Evolutionary conservation across 768 basidiomycete genomes (phyloP).

Genomic region (Lentinula sp.): DNA sequence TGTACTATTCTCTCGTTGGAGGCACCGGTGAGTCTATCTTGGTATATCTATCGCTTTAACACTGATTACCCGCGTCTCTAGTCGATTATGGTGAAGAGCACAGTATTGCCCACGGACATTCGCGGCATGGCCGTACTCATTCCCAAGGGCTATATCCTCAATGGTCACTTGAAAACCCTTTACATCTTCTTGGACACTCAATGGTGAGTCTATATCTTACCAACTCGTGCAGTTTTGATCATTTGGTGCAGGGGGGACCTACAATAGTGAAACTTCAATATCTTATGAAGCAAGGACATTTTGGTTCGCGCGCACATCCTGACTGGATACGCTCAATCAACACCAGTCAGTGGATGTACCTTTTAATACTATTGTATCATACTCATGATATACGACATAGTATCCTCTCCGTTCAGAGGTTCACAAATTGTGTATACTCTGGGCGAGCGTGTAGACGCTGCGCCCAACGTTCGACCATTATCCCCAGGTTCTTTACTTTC

Average conservation of each 20-base stretch:
- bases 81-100: slow-evolving; percentile 46
- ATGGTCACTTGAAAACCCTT: slow-evolving; percentile 35
- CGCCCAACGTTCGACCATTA: slow-evolving; percentile 33
- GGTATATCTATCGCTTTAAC: neutral
- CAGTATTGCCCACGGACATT: slow-evolving; percentile 28
- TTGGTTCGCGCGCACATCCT: slow-evolving; percentile 29
- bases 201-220: slow-evolving; percentile 22
- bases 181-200: slow-evolving; percentile 48
- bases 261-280: slow-evolving; percentile 42
- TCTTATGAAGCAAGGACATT: slow-evolving; percentile 34
- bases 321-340: slow-evolving; percentile 44
- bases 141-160: slow-evolving; percentile 35
- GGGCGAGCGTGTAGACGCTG: slow-evolving; percentile 33
- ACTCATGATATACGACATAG: slow-evolving; percentile 15
- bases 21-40: slow-evolving; percentile 28
- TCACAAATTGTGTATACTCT: slow-evolving; percentile 41
- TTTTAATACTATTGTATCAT: neutral
- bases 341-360: slow-evolving; percentile 22
- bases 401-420: slow-evolving; percentile 43
- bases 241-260: slow-evolving; percentile 33
- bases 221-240: neutral
- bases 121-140: slow-evolving; percentile 35
- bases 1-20: slow-evolving; percentile 39
- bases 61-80: slow-evolving; percentile 5
- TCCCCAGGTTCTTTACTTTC: slow-evolving; percentile 33